Evolutionary conservation across 352 stramenopile genomes (phyloP), one percentile per base, ranked within the genome.

Genomic region (Phytophthora pistaciae): DNA sequence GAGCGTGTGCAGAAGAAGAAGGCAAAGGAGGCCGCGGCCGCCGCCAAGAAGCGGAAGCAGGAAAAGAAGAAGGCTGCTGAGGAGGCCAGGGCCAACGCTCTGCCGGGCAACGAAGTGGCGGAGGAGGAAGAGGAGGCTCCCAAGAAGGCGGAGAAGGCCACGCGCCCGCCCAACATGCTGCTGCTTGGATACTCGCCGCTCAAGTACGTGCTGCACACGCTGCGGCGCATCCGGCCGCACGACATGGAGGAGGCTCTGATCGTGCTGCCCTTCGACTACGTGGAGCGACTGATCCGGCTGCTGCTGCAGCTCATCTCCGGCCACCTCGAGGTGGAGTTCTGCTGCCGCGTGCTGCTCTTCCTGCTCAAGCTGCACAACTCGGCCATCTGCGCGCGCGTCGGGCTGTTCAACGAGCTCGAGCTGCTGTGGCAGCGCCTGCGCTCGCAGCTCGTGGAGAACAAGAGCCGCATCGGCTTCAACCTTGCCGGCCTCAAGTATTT

Each of bases 181-280:
- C 79, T 99, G 53, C 84, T 99, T 33, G 95, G 95, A 11, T 98
- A 98, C 83, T 91, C 97, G 36, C 96, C 98, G 27, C 77, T 96
- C 18, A 91, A 96, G 66, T 99, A 99, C 80, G 78, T 99, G 18
- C 82, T 99, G 36, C 92, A 98, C 80, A 94, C 96, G 59, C 78
- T 99, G 46, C 94, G 87, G 16, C 83, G 87, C 29, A 94, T 99
- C 66, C 97, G 96, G 56, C 88, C 91, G 50, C 86, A 97, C 55
- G 97, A 99, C 64, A 91, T 99, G 74, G 98, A 99, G 75, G 95
- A 99, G 68, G 97, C 96, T 36, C 79, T 99, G 44, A 92, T 99
- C 57, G 91, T 99, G 57, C 82, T 99, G 38, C 96, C 98, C n/a
- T 94, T 99, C 46, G 93, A 97, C 69, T 94, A 98, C 79, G 91